These are phyloP conservation scores for Daldinia loculata DNA, from an alignment of 495 filamentous ascomycete species.

Conservation along the genomic window DNA sequence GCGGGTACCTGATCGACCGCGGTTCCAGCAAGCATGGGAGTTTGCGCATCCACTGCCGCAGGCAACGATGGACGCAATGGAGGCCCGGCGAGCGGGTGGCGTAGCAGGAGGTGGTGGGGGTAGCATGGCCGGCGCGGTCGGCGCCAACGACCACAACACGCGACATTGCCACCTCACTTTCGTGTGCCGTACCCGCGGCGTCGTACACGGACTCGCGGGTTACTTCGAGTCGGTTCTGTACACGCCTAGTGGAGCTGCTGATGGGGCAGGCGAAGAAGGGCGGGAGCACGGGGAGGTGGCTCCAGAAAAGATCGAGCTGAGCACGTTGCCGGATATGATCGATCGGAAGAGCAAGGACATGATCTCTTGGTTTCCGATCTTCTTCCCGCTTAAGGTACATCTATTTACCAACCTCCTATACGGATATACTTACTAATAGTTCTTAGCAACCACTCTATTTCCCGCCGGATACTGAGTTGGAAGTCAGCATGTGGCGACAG, in stretches of 20 bases:
- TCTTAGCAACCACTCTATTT: constrained; percentile 85
- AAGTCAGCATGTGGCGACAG: constrained; percentile 92
- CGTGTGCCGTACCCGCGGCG: constrained; percentile 74
- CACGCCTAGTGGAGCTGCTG: constrained; percentile 34
- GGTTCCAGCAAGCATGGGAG: constrained; percentile 75
- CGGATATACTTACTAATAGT: not conserved
- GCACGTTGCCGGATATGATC: constrained; percentile 92
- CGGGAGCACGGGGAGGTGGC: constrained; percentile 32
- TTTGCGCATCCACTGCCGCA: constrained; percentile 68
- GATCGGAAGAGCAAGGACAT: constrained; percentile 91
- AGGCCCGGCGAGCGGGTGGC: constrained; percentile 63
- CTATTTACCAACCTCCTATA: constrained; percentile 4
- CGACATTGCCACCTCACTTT: constrained; percentile 79
- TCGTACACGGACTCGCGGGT: constrained; percentile 89
- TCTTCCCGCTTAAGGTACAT: constrained; percentile 92
- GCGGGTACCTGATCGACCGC: constrained; percentile 59
- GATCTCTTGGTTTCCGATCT: constrained; percentile 99
- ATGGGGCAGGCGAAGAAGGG: constrained; percentile 13
- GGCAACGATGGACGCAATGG: constrained; percentile 52
- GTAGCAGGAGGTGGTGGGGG: constrained; percentile 65
- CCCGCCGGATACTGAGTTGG: constrained; percentile 82
- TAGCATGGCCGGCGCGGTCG: constrained; percentile 64
- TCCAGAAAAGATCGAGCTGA: constrained; percentile 75
- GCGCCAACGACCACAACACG: constrained; percentile 87
- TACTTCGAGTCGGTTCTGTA: constrained; percentile 97